phyloP scores from a whole-genome alignment of 2,329 filamentous ascomycete species.

The Calonectria pseudoturangicola region DNA sequence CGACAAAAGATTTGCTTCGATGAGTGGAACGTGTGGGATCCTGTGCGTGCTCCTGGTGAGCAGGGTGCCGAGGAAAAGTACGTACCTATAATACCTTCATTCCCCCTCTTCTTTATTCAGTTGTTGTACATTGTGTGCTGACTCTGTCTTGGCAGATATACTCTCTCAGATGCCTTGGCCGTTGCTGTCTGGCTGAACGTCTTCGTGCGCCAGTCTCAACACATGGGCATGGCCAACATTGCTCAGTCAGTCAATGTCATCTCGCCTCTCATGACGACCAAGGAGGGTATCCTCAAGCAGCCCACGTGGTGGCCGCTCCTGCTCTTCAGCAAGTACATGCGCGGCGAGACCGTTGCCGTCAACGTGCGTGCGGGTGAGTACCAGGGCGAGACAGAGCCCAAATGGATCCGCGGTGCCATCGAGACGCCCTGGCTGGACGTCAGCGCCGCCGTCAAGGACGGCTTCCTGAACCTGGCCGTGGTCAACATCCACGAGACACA shows the following conservation, averaged over 20 bases:
- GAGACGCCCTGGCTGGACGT: slow-evolving; percentile 84
- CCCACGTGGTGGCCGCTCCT: slow-evolving; percentile 85
- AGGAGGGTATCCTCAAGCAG: slow-evolving; percentile 79
- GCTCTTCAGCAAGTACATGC: slow-evolving; percentile 76
- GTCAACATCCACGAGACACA: slow-evolving; percentile 81
- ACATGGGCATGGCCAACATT: slow-evolving; percentile 86
- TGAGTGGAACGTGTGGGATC: slow-evolving; percentile 91
- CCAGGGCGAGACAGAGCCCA: slow-evolving; percentile 78
- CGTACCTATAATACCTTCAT: not conserved
- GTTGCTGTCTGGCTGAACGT: slow-evolving; percentile 85
- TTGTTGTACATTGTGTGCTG: not conserved
- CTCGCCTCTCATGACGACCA: slow-evolving; percentile 83
- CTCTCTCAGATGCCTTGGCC: slow-evolving; percentile 84
- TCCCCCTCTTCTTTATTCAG: not conserved
- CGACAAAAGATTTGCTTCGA: slow-evolving; percentile 86
- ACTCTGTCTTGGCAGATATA: slow-evolving; percentile 68
- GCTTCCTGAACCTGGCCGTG: slow-evolving; percentile 79
- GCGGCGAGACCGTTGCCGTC: slow-evolving; percentile 79
- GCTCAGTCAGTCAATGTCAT: slow-evolving; percentile 88
- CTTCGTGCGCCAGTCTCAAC: slow-evolving; percentile 81
- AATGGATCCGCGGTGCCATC: slow-evolving; percentile 78
- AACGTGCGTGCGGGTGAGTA: slow-evolving; percentile 80
- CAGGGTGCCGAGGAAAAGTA: slow-evolving; percentile 80
- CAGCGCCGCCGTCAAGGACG: slow-evolving; percentile 75
- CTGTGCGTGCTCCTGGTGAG: slow-evolving; percentile 81